These are phyloP conservation scores for Pichia sp. DNA, from an alignment of 1,139 yeast genomes.

Conservation along the genomic window DNA sequence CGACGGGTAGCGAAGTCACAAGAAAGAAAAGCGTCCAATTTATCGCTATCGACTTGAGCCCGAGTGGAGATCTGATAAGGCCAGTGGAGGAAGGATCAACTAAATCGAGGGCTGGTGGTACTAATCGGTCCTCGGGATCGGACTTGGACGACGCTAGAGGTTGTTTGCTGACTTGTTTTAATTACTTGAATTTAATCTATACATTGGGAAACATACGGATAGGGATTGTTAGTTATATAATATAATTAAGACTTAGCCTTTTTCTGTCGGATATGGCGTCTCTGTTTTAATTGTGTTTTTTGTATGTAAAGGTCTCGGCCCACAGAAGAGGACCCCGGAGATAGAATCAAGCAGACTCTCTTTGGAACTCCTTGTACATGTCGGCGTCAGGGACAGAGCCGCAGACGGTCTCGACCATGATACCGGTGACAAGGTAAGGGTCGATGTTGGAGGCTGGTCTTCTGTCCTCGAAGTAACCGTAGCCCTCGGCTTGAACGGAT, in stretches of 20 bases:
- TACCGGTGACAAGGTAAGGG: constrained; percentile 97
- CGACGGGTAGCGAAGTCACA: no score
- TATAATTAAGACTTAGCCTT: neutral
- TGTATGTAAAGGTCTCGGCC: no score
- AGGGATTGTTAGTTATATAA: neutral
- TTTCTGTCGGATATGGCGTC: neutral
- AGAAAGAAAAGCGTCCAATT: no score
- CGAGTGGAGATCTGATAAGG: no score
- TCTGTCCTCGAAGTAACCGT: constrained; percentile 98
- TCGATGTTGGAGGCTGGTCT: constrained; percentile 99
- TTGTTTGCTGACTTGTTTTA: neutral
- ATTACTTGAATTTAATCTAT: neutral
- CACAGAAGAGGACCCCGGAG: neutral
- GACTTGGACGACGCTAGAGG: no score
- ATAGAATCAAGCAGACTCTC: constrained; percentile 47
- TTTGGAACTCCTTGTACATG: constrained; percentile 82
- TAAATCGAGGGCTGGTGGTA: no score
- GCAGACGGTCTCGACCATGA: constrained; percentile 93
- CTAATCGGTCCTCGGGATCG: no score
- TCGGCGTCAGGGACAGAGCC: constrained; percentile 96
- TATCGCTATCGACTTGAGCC: no score
- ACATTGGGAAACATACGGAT: neutral
- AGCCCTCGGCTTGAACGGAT: constrained; percentile 96
- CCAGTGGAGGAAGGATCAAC: no score
- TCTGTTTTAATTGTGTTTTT: no score